phyloP scores from a whole-genome alignment of 306 rosid genomes.

The Rosa rugosa region DNA sequence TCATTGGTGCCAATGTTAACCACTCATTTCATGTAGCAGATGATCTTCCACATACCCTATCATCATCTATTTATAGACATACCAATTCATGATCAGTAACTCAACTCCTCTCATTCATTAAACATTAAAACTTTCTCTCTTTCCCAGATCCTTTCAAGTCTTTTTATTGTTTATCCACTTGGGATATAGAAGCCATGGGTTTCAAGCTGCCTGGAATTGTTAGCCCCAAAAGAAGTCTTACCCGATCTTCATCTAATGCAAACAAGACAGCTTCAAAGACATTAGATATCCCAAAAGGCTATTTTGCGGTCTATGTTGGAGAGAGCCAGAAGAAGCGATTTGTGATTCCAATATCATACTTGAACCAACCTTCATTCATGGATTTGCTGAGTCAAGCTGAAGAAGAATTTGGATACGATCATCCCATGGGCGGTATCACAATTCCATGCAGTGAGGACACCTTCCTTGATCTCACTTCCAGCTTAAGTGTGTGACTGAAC shows the following conservation, averaged over 20 bases:
- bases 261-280: not conserved
- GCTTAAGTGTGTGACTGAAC: not conserved
- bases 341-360: not conserved
- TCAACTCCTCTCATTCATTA: not conserved
- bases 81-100: not conserved
- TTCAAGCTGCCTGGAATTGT: not conserved
- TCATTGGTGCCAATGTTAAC: not conserved
- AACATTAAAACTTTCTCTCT: not conserved
- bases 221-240: not conserved
- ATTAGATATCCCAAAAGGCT: not conserved
- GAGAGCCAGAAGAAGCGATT: not conserved
- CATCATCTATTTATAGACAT: not conserved
- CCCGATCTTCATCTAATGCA: not conserved
- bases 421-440: not conserved
- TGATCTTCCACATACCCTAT: not conserved
- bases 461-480: not conserved
- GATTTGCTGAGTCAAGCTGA: not conserved
- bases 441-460: not conserved
- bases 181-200: not conserved
- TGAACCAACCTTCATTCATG: not conserved
- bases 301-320: not conserved
- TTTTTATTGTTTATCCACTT: not conserved
- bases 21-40: not conserved
- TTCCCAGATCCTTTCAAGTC: not conserved
- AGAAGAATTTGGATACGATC: not conserved